These are phyloP conservation scores for Sporisorium reilianum DNA, from an alignment of 1,284 basidiomycete species.

Conservation along the genomic window DNA sequence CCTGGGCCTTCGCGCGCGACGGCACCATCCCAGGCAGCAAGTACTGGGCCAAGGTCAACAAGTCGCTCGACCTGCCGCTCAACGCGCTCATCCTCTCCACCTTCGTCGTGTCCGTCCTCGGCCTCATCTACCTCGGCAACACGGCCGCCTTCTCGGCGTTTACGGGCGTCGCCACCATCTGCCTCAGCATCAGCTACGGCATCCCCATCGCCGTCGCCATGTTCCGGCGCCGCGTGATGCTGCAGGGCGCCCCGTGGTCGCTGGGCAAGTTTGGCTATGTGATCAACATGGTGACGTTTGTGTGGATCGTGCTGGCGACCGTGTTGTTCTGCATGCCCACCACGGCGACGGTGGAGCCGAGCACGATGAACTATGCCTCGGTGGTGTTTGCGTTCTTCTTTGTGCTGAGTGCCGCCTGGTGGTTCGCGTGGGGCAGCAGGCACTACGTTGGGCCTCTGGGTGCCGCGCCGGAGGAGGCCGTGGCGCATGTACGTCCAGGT, in stretches of 20 bases:
- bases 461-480: conserved; percentile 29
- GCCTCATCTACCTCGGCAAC: conserved; percentile 65
- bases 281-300: conserved; percentile 69
- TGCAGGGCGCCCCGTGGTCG: conserved; percentile 69
- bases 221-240: conserved; percentile 65
- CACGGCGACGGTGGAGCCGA: conserved; percentile 67
- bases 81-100: conserved; percentile 71
- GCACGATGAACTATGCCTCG: conserved; percentile 70
- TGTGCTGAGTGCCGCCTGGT: conserved; percentile 46
- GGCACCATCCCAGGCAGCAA: conserved; percentile 71
- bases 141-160: conserved; percentile 59
- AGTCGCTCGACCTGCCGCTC: conserved; percentile 69
- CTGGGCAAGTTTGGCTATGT: conserved; percentile 70
- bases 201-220: conserved; percentile 71
- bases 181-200: conserved; percentile 67
- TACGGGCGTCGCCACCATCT: conserved; percentile 60
- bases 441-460: conserved; percentile 52
- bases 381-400: conserved; percentile 59
- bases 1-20: conserved; percentile 72
- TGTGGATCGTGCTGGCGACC: conserved; percentile 71
- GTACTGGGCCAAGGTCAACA: conserved; percentile 70
- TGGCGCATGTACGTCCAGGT: conserved; percentile 4
- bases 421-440: conserved; percentile 45
- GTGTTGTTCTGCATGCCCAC: conserved; percentile 72
- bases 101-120: conserved; percentile 70